Evolutionary conservation across 176 grass and related monocot species (phyloP), one percentile per base, ranked within the genome.

Genomic region (Cenchrus americanus): DNA sequence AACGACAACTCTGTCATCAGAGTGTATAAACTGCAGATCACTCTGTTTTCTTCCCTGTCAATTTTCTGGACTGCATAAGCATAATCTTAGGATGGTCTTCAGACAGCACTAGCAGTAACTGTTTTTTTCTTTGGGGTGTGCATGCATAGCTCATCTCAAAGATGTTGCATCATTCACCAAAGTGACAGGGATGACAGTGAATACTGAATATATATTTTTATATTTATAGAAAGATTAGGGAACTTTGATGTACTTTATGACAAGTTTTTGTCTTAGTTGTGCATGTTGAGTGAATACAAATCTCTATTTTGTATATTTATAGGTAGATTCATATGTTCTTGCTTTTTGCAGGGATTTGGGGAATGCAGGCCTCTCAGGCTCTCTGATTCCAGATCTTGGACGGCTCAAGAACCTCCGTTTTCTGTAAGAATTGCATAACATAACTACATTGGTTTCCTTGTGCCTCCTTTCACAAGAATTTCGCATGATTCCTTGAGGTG

Each of bases 351-450:
- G 83, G 34, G 90, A 92, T 88, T 55, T 92, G 79, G 86, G 79
- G 2, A 62, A 83, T 40, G 90, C 82, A 58, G 67, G 75, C 13
- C 23, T 92, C 32, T 82, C 83, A 8, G 86, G 90, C 2, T 19
- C 27, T 71, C 80, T 92, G 61, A 37, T 88, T 83, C 72, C 90
- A 15, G 41, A 83, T 22, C 83, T 92, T 40, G 86, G 53, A 64
- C 19, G 26, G 60, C 9, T 88, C 23, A 46, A 69, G 63, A 88
- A 86, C 14, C 80, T 92, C 51, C 83, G 86, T 66, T 92, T 80
- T 69, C 24, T 92, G 90, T 92, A 86, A 83, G 68, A 60, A 30
- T 15, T 61, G 10, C 44, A 69, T 57, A 70, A 27, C 53, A 37
- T 37, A 58, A 13, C 22, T 68, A 30, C 48, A 24, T 59, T 24